phyloP scores from a whole-genome alignment of 2,329 filamentous ascomycete species.

The Apiospora malaysiana region DNA sequence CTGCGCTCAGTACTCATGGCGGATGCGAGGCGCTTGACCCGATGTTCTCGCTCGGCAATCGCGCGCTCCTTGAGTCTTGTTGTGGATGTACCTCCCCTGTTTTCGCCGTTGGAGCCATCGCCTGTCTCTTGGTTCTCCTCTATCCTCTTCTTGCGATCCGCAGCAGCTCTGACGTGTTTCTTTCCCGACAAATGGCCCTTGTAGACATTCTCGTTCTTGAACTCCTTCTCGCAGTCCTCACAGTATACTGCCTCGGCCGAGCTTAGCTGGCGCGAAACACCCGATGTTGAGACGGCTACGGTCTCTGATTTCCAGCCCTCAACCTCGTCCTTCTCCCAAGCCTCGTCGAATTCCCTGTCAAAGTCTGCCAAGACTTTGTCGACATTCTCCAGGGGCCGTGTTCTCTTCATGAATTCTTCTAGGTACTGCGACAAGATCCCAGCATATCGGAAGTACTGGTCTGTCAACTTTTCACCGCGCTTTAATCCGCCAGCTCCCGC shows the following conservation, averaged over 20 bases:
- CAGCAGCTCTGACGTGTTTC: constrained; percentile 88
- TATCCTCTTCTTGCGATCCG: constrained; percentile 61
- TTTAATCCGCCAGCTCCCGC: constrained; percentile 77
- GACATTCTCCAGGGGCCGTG: constrained; percentile 83
- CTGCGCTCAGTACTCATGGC: constrained; percentile 86
- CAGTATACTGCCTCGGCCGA: constrained; percentile 80
- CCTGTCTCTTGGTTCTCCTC: constrained; percentile 43
- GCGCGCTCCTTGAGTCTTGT: constrained; percentile 82
- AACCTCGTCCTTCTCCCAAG: constrained; percentile 82
- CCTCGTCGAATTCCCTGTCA: constrained; percentile 81
- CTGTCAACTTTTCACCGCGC: constrained; percentile 83
- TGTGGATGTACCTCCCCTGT: constrained; percentile 43
- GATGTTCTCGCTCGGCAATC: constrained; percentile 86
- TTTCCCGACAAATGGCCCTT: constrained; percentile 87
- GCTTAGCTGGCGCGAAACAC: constrained; percentile 42
- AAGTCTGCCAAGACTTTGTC: constrained; percentile 78
- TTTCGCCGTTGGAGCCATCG: constrained; percentile 36
- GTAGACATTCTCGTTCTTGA: constrained; percentile 95
- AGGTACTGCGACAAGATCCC: constrained; percentile 81
- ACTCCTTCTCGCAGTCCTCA: constrained; percentile 89
- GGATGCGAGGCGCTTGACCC: constrained; percentile 78
- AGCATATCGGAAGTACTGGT: constrained; percentile 91
- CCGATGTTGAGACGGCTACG: constrained; percentile 43
- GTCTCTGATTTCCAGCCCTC: constrained; percentile 76
- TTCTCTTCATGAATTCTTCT: constrained; percentile 85